Conservation (phyloP, 495 filamentous ascomycete species). For the Talaromyces stipitatus region DNA sequence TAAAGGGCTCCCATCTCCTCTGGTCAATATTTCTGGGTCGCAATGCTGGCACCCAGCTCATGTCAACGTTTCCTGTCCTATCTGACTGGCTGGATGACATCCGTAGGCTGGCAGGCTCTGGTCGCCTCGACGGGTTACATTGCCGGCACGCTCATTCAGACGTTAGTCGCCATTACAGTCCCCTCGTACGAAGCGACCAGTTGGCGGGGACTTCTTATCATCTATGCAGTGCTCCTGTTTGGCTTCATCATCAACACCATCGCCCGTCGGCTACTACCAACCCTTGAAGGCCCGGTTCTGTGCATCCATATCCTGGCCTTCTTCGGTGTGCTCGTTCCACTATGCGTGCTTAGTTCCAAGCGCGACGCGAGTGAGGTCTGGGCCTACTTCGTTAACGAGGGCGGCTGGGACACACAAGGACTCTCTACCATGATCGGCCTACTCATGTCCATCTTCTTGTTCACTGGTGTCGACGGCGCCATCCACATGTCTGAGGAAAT, state of each 20-base stretch:
- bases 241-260: slow-evolving; percentile 21
- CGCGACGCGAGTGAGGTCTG: slow-evolving; percentile 32
- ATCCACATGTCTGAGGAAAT: slow-evolving; percentile 50
- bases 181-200: neutral
- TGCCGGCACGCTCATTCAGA: neutral
- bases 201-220: neutral
- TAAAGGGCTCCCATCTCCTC: neutral
- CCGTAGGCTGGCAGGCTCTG: neutral
- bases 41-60: no score
- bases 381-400: slow-evolving; percentile 36
- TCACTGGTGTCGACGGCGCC: slow-evolving; percentile 33
- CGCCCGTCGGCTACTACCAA: slow-evolving; percentile 29
- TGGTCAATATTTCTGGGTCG: no score
- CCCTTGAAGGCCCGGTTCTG: slow-evolving; percentile 36
- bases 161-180: neutral
- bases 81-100: neutral
- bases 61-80: no score
- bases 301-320: slow-evolving; percentile 43
- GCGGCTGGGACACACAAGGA: slow-evolving; percentile 34
- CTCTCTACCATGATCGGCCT: slow-evolving; percentile 18
- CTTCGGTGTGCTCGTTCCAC: slow-evolving; percentile 42
- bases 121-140: neutral
- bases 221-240: neutral
- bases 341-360: slow-evolving; percentile 38
- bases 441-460: slow-evolving; percentile 40